Percentiles rank a stretch among this genome's conserved stretches.
Conservation (phyloP, 306 rosid genomes). For the Prunus campanulata region DNA sequence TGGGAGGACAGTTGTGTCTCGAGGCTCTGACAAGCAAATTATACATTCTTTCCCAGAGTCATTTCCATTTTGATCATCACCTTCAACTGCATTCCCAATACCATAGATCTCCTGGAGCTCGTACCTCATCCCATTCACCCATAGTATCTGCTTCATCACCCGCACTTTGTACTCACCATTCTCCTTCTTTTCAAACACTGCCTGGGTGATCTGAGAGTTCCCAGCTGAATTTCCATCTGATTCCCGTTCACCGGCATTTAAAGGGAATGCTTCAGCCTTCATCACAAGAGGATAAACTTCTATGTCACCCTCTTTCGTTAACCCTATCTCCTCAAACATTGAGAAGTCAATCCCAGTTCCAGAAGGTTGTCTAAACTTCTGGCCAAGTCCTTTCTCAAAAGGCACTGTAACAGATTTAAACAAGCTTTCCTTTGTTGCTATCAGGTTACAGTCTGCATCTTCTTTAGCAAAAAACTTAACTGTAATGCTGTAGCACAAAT, state of each 20-base stretch:
- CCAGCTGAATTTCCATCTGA: conserved; percentile 16
- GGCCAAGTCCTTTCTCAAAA: conserved; percentile 39
- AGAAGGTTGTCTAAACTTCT: conserved; percentile 43
- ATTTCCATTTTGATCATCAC: conserved; percentile 33
- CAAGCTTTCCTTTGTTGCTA: conserved; percentile 35
- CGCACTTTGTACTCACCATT: conserved; percentile 40
- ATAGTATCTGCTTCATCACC: conserved; percentile 45
- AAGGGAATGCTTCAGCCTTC: conserved; percentile 39
- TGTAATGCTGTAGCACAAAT: conserved; percentile 39
- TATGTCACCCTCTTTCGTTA: conserved; percentile 22
- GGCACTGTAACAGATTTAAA: conserved; percentile 36
- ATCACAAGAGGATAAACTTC: conserved; percentile 52
- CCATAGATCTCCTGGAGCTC: conserved; percentile 55
- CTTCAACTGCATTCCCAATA: conserved; percentile 41
- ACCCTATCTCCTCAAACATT: conserved; percentile 25
- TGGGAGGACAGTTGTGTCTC: conserved; percentile 47
- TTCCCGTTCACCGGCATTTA: conserved; percentile 19
- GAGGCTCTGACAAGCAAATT: conserved; percentile 54
- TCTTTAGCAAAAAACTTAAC: conserved; percentile 47
- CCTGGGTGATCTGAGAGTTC: conserved; percentile 48
- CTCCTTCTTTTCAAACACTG: conserved; percentile 41
- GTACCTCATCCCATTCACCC: conserved; percentile 45
- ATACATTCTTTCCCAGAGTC: conserved; percentile 47
- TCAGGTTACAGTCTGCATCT: conserved; percentile 27
- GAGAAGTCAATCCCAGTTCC: conserved; percentile 51